Base-by-base conservation (phyloP, 805 yeast genomes). In the Starmerella sp. region DNA sequence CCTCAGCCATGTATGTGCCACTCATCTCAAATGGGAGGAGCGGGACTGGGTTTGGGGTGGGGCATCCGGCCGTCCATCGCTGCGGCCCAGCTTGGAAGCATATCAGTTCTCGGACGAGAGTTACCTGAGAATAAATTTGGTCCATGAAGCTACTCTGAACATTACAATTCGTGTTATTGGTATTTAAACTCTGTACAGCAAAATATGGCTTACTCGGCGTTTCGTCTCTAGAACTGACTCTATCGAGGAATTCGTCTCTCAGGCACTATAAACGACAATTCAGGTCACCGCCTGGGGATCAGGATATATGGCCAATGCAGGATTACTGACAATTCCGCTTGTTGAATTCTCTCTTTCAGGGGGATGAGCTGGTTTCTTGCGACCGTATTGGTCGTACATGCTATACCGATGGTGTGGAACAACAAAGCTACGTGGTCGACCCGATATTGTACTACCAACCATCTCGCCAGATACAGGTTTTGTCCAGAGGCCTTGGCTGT, bases 21-120 rank as follows among this genome's bases (percentile, higher is more conserved):
- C 50, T 46, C 48, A 44, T n/a, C 34, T 44, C 48, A 44, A n/a
- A 30, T 30, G 48, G 48, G 35, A 30, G 48, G 36, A 17, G 35
- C 7, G 29, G 48, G 45, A 22, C 45, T 22, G 48, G 48, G 48
- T 44, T 44, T 44, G 48, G 48, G 48, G 37, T 44, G 29, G 22
- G 48, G 15, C 45, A 42, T 28, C 45, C 45, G 45, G 32, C 45
- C 32, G 29, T 14, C 30, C 43, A 39, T 5, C 43, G 43, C 41
- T 39, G 43, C 43, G 43, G 43, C 43, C 22, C 22, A 2, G 22
- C 22, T 22, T 22, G 22, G 22, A 22, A 22, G 22, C 22, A 22
- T 22, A 22, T 22, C 3, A 22, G 22, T 2, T 22, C 22, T 22
- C 22, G 22, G 3, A 22, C 22, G 22, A 22, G 22, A 22, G 22